Base-by-base conservation (phyloP, 2,329 filamentous ascomycete genomes). In the Aspergillus amoenus region DNA sequence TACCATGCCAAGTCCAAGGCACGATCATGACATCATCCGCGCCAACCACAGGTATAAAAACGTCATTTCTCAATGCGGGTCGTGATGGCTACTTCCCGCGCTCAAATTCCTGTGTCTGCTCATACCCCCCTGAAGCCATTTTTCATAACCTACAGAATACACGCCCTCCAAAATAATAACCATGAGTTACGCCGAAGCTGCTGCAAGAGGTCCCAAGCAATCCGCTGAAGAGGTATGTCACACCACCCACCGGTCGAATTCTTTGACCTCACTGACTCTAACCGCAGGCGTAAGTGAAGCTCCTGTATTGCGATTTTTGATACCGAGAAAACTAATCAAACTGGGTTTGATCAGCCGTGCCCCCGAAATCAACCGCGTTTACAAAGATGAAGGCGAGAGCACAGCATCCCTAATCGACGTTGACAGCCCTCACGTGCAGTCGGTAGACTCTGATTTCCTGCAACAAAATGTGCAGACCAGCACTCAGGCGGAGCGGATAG, bases 141-240 rank as follows among this genome's bases (percentile, higher is more conserved):
- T n/a, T 37, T 37, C 9, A n/a, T n/a, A 7, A 37, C 4, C 34
- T 37, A 13, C 15, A 13, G 12, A 37, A 4, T 37, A 37, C 34
- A 30, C 27, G 27, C 27, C 9, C 27, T 30, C 27, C 27, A 11
- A 30, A 30, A 9, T 4, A 3, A 30, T 30, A 30, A 48, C 58
- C 71, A 81, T 80, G 78, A 80, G 77, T 60, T 81, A 81, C 69
- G 78, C 79, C 61, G 72, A 78, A 65, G 76, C 75, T 66, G 78
- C 78, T 53, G 75, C 78, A 45, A 76, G 74, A 61, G 77, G 77
- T 43, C 71, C 77, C 7, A 77, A 77, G 65, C 79, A 81, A 65
- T 69, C 74, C 47, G 72, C 77, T 8, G 73, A 79, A 70, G 77
- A 81, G 58, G 79, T 80, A 68, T 68, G 73, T 15, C 13, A 15